Evolutionary conservation across 1,284 basidiomycete species (phyloP).

Genomic region (Pseudozyma hubeiensis): DNA sequence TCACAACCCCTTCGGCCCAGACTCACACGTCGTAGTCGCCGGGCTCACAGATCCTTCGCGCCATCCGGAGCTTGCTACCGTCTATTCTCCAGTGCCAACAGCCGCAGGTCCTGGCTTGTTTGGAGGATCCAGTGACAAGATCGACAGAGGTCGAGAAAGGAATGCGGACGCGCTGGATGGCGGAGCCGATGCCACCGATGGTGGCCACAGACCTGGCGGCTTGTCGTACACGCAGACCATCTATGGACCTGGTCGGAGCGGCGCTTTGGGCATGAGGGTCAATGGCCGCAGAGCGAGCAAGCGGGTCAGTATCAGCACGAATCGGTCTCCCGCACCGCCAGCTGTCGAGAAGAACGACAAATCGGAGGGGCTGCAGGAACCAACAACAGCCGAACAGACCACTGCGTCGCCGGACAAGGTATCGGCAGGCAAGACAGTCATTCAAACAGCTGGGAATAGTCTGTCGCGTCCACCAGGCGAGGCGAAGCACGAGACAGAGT

Average conservation of each 20-base stretch:
- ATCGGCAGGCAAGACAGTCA: background rate
- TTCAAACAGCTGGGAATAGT: background rate
- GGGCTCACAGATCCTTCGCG: constrained; percentile 39
- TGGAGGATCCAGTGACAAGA: constrained; percentile 12
- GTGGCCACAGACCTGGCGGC: constrained; percentile 7
- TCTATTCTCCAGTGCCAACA: constrained; percentile 51
- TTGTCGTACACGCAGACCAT: constrained; percentile 60
- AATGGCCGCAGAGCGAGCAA: constrained; percentile 47
- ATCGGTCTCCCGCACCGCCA: constrained; percentile 12
- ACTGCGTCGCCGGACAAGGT: background rate
- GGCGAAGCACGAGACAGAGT: background rate
- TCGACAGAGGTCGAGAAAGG: constrained; percentile 1
- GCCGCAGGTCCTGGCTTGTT: constrained; percentile 24
- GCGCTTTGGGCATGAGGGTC: constrained; percentile 60
- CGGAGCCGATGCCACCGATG: constrained; percentile 1
- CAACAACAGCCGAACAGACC: background rate
- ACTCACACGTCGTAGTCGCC: constrained; percentile 51
- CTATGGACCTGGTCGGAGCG: constrained; percentile 54
- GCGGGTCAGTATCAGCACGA: constrained; percentile 35
- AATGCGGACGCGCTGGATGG: background rate
- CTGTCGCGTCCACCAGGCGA: constrained; percentile 4
- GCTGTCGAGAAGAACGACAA: background rate
- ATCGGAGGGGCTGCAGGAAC: background rate
- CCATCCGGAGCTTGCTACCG: constrained; percentile 51
- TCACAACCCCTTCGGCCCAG: constrained; percentile 24